A percentile compares a stretch with the other conserved stretches of the same genome.
phyloP scores from a whole-genome alignment of 1,284 basidiomycete genomes.

The Cryptococcus sp. region DNA sequence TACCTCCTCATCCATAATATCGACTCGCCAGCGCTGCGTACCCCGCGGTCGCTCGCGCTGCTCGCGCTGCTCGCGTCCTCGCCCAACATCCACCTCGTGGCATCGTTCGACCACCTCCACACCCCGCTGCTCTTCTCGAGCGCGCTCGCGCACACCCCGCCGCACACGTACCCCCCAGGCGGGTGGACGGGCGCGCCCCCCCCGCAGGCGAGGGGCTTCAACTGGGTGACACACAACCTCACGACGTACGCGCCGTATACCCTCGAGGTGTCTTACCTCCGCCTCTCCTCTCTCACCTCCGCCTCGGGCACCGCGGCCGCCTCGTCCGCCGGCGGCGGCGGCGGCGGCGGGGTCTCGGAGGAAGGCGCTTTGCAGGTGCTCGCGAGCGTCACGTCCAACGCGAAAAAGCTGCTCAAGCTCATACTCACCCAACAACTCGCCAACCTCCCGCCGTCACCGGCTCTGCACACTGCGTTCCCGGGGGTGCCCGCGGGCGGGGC shows the following conservation, averaged over 20 bases:
- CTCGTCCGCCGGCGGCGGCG: neutral
- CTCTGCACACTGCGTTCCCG: conserved; percentile 18
- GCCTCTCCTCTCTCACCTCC: conserved; percentile 26
- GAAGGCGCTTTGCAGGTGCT: conserved; percentile 78
- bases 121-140: conserved; percentile 67
- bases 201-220: conserved; percentile 56
- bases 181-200: conserved; percentile 24
- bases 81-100: conserved; percentile 70
- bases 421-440: conserved; percentile 65
- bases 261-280: conserved; percentile 61
- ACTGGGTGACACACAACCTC: conserved; percentile 83
- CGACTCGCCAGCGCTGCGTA: conserved; percentile 68
- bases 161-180: conserved; percentile 19
- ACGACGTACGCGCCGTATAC: conserved; percentile 79
- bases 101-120: conserved; percentile 80
- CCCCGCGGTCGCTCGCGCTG: conserved; percentile 55
- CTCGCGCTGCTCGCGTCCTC: conserved; percentile 67
- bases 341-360: conserved; percentile 60
- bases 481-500: conserved; percentile 2
- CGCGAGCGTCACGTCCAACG: conserved; percentile 78
- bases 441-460: conserved; percentile 52
- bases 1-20: conserved; percentile 84
- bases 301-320: conserved; percentile 18
- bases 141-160: conserved; percentile 32
- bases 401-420: conserved; percentile 70